Evolutionary conservation across 2,329 filamentous ascomycete genomes (phyloP).

Genomic region (Sclerotinia borealis): DNA sequence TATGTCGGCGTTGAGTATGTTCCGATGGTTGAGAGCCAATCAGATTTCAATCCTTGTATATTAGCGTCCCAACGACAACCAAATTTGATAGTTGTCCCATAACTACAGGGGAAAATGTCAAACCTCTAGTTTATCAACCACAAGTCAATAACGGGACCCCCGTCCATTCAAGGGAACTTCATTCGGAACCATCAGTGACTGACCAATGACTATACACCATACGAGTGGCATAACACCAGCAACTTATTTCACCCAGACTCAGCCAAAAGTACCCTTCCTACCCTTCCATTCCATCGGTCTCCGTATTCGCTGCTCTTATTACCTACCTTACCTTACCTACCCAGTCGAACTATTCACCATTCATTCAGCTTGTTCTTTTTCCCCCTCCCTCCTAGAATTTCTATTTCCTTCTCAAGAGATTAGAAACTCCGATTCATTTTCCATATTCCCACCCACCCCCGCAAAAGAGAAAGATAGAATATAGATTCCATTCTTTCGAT

Average conservation of each 20-base stretch:
- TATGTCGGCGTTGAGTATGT: constrained; percentile 6
- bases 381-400: neutral
- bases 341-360: neutral
- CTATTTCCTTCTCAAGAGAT: neutral
- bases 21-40: constrained; percentile 10
- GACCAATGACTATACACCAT: no score
- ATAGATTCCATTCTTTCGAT: neutral
- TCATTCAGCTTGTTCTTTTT: neutral
- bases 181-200: neutral
- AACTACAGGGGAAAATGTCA: neutral
- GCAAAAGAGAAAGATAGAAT: neutral
- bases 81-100: neutral
- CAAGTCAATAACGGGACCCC: neutral
- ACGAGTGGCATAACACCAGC: no score
- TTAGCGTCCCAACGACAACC: constrained; percentile 1
- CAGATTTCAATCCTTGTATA: neutral
- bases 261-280: no score
- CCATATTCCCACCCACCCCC: no score
- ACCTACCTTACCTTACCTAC: no score
- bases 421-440: neutral
- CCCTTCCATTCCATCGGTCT: no score
- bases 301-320: neutral
- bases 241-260: neutral
- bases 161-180: neutral
- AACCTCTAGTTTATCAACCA: neutral